Evolutionary conservation across 2,329 filamentous ascomycete species (phyloP).

Genomic region (Lachnellula occidentalis): DNA sequence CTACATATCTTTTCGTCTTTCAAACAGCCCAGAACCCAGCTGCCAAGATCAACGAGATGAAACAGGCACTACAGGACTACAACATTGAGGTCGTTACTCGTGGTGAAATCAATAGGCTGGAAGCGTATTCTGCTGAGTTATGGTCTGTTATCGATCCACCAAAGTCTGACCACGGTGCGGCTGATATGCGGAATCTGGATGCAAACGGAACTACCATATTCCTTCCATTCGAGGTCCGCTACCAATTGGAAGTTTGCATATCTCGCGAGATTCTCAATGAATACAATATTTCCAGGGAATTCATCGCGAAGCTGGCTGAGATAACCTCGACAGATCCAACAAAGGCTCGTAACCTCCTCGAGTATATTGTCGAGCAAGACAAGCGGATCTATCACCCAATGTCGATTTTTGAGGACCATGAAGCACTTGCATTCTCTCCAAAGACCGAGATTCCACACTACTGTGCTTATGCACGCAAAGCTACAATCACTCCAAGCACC

Average conservation of each 20-base stretch:
- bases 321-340: conserved; percentile 38
- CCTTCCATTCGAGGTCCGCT: conserved; percentile 69
- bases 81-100: conserved; percentile 54
- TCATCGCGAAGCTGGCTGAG: conserved; percentile 55
- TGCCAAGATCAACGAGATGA: conserved; percentile 15
- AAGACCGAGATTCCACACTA: conserved; percentile 58
- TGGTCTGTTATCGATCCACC: conserved; percentile 38
- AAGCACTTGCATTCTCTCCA: conserved; percentile 43
- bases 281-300: conserved; percentile 61
- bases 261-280: conserved; percentile 74
- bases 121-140: conserved; percentile 32
- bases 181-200: conserved; percentile 18
- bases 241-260: conserved; percentile 91
- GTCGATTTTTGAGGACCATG: conserved; percentile 58
- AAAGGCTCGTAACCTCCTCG: conserved; percentile 62
- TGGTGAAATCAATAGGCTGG: conserved; percentile 38
- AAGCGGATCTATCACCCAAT: conserved; percentile 63
- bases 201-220: conserved; percentile 29
- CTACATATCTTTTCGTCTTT: conserved; percentile 50
- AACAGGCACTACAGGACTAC: conserved; percentile 55
- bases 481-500: conserved; percentile 75
- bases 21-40: conserved; percentile 26
- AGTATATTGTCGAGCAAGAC: conserved; percentile 64
- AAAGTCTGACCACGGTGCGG: conserved; percentile 9
- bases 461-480: conserved; percentile 71